phyloP scores from a whole-genome alignment of 1,284 basidiomycete genomes.

The Cryptococcus hybrid region DNA sequence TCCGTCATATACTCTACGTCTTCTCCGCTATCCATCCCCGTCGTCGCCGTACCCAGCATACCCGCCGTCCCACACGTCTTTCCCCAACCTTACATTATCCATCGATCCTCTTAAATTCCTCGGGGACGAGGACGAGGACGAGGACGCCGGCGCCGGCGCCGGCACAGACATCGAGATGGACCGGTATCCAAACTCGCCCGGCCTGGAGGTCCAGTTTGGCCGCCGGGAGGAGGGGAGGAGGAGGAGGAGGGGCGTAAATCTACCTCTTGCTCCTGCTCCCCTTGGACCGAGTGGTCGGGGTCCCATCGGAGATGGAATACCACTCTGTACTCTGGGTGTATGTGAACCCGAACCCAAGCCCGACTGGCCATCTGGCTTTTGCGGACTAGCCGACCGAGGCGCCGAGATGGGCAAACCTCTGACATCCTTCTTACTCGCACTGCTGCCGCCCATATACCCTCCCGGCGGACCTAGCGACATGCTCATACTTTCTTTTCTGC shows the following conservation, averaged over 20 bases:
- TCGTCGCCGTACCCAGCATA: no score
- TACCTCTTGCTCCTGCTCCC: no score
- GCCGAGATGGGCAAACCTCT: constrained; percentile 34
- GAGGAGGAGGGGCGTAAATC: no score
- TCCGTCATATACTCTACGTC: constrained; percentile 65
- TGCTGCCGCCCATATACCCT: not conserved
- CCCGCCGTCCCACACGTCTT: no score
- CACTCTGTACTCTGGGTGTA: constrained; percentile 10
- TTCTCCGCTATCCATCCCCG: constrained; percentile 18
- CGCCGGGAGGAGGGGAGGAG: no score
- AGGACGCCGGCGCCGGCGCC: not conserved
- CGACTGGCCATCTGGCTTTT: constrained; percentile 3
- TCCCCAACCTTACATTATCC: no score
- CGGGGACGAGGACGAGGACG: not conserved
- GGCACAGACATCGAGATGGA: constrained; percentile 8
- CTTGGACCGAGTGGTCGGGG: constrained; percentile 23
- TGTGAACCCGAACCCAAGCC: not conserved
- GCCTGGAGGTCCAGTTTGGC: no score
- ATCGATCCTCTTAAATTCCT: no score
- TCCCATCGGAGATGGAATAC: constrained; percentile 24
- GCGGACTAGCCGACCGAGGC: constrained; percentile 14
- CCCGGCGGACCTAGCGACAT: constrained; percentile 24
- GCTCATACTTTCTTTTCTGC: constrained; percentile 31
- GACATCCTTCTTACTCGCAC: constrained; percentile 31
- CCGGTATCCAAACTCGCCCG: constrained; percentile 1